These are phyloP conservation scores for Pseudogymnoascus sp. DNA, from an alignment of 2,329 filamentous ascomycete species.

Conservation along the genomic window DNA sequence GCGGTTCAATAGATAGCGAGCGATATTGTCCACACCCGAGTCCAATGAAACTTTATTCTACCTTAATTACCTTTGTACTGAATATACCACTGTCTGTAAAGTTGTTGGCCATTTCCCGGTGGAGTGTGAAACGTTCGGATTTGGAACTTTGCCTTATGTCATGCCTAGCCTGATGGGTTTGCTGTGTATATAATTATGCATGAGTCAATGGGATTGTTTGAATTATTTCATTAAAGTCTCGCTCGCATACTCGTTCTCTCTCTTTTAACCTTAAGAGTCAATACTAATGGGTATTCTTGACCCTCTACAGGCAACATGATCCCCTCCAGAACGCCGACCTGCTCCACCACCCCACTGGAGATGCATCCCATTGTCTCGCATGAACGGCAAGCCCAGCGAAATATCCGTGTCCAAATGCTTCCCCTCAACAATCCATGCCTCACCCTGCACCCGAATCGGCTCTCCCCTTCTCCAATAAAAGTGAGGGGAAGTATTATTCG, in stretches of 20 bases:
- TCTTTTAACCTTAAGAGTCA: neutral
- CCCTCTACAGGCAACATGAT: neutral
- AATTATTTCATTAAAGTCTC: neutral
- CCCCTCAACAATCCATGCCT: constrained; percentile 1
- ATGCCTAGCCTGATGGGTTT: neutral
- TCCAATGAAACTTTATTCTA: neutral
- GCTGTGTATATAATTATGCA: neutral
- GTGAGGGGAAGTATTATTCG: neutral
- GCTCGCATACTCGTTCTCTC: neutral
- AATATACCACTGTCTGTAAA: neutral
- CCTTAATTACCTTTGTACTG: neutral
- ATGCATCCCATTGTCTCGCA: constrained; percentile 9
- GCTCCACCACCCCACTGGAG: constrained; percentile 7
- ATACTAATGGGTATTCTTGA: constrained; percentile 1
- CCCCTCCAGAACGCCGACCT: neutral
- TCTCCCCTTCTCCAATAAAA: neutral
- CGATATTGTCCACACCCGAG: neutral
- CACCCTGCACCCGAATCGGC: neutral
- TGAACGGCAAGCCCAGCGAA: constrained; percentile 6
- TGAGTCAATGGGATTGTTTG: neutral
- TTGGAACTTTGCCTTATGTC: neutral
- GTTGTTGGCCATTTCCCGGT: neutral
- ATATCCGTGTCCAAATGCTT: constrained; percentile 6
- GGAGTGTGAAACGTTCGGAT: neutral
- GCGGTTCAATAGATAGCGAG: neutral